Base-by-base conservation (phyloP, 768 basidiomycete genomes). In the Lactifluus echinatus region DNA sequence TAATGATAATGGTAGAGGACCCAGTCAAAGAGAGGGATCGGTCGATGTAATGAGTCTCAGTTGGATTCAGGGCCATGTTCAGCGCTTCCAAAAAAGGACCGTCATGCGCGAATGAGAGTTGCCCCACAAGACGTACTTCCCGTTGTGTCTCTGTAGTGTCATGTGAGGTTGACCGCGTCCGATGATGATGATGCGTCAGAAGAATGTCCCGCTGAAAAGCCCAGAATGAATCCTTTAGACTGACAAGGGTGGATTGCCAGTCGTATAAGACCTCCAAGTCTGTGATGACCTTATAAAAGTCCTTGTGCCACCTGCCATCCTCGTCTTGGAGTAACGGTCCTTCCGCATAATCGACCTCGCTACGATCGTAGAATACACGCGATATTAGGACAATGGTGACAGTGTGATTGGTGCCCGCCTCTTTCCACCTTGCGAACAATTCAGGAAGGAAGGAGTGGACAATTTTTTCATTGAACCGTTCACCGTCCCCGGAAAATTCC, bases 401-500 rank as follows among this genome's bases (percentile, higher is more conserved):
- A 8, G 86, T 89, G 66, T 99, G 96, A 51, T 93, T 94, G 26
- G 95, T 90, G 34, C 85, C 83, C 4, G 85, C 79, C 55, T 87
- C 84, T 44, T 79, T 75, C 93, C 93, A 98, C 60, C 84, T 86
- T 11, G 79, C 70, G 65, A 97, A 93, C 3, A 98, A 79, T 14
- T 87, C 80, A 1, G 95, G 93, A 8, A 99, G 81, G 73, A 97
- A 97, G 3, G 93, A 91, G 68, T 97, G 93, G 2, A 95, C 87
- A n/a, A 95, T 89, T 73, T 98, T 98, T 69, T 98, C 96, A 67
- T 91, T 87, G 71, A 87, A 93, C 5, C 94, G 82, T 69, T 96
- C 93, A 23, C 96, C 96, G 60, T 98, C 96, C 34, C 90, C 93
- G 23, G 93, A 81, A 67, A 98, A 98, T 65, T 96, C 90, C 91